Base-by-base conservation (phyloP, 23 red algal genomes). In the Pyropia yezoensis region DNA sequence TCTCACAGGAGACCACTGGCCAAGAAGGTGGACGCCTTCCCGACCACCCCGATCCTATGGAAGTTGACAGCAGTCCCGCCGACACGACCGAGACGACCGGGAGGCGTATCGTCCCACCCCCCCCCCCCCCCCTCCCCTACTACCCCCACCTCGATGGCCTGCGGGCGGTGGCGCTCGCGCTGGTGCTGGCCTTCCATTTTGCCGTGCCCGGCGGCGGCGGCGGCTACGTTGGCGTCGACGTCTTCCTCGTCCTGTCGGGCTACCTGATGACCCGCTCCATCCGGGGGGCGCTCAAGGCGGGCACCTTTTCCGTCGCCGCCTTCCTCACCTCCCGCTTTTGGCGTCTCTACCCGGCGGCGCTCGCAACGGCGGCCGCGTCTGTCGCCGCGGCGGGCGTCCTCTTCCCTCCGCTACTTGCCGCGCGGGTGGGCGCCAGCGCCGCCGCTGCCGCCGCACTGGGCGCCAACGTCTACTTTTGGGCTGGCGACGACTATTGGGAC, bases 221-320 rank as follows among this genome's bases (percentile, higher is more conserved):
- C n/a, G 61, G 61, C 20, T 26, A 21, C 2, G 17, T 32, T 7
- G 61, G 61, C 2, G 61, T 3, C 15, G 61, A 64, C 61, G 14
- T 64, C 61, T 64, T 64, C 11, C 28, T 64, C 22, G 61, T 64
- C 18, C 61, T 64, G 16, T 26, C 61, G 17, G 61, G 61, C 61
- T 64, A 4, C 28, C 27, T 64, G 3, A 64, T 64, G 61, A 64
- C 61, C 17, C 20, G 61, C 17, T 2, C 2, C 3, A 64, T 64
- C 28, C 20, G 20, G 28, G 17, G 17, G 2, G 6, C 17, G 3
- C 17, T 64, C 17, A 12, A 24, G 17, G 25, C 24, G 27, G 61
- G 27, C 22, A 2, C 61, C 3, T 26, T 64, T 12, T 17, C 6
- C 3, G 16, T 7, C 20, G 5, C 24, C 22, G 2, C 3, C 17